phyloP scores from a whole-genome alignment of 1,284 basidiomycete genomes.

The Cerioporus squamosus region DNA sequence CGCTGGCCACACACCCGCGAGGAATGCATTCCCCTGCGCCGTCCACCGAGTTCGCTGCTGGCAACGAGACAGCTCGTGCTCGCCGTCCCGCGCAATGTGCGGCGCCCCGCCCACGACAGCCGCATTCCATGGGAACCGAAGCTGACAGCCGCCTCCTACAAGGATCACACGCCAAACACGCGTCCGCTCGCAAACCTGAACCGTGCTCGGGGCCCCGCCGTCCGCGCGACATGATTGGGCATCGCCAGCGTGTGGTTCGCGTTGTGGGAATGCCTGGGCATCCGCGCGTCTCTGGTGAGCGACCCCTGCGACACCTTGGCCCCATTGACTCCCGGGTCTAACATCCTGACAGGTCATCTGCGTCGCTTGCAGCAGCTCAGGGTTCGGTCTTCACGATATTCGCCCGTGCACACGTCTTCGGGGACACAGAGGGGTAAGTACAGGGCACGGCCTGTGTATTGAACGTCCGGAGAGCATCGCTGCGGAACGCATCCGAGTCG shows the following conservation, averaged over 20 bases:
- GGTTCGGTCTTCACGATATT: too few species aligned
- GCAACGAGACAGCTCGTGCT: neutral
- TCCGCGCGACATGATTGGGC: conserved; percentile 21
- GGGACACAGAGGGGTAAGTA: too few species aligned
- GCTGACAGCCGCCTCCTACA: conserved; percentile 22
- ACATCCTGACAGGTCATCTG: too few species aligned
- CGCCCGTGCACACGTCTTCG: too few species aligned
- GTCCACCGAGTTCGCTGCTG: too few species aligned
- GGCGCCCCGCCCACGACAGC: conserved; percentile 14
- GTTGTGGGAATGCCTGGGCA: conserved; percentile 15
- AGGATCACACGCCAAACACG: conserved; percentile 25
- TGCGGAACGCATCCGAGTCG: too few species aligned
- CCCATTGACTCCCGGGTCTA: too few species aligned
- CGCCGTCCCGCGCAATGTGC: neutral
- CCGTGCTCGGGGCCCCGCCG: conserved; percentile 22
- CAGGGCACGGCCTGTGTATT: too few species aligned
- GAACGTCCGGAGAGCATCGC: too few species aligned
- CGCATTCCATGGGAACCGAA: conserved; percentile 20
- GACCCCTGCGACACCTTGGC: conserved; percentile 2
- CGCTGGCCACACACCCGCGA: neutral
- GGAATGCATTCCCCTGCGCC: neutral
- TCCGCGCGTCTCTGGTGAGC: conserved; percentile 5
- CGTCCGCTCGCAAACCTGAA: conserved; percentile 7
- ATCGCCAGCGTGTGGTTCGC: conserved; percentile 5
- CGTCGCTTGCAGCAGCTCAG: too few species aligned